Percentiles rank a stretch among this genome's conserved stretches.
These are phyloP conservation scores for Auriscalpium vulgare DNA, from an alignment of 768 basidiomycete genomes.

Conservation along the genomic window DNA sequence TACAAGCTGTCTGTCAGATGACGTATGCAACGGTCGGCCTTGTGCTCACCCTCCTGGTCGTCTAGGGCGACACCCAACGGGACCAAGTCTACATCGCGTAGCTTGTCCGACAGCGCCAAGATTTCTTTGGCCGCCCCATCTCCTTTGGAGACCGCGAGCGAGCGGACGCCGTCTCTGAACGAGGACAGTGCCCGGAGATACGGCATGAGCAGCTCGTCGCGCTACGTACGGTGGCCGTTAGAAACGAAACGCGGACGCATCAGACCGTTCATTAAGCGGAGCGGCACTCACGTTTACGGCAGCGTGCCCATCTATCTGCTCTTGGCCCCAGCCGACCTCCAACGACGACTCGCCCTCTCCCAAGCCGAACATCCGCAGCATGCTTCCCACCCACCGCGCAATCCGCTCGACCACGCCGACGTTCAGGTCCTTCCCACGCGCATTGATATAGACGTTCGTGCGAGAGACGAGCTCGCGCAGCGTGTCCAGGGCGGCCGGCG, in stretches of 20 bases:
- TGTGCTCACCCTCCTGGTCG: slow-evolving; percentile 77
- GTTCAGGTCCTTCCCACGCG: slow-evolving; percentile 50
- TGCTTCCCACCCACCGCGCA: slow-evolving; percentile 61
- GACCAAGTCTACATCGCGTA: slow-evolving; percentile 85
- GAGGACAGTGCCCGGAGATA: slow-evolving; percentile 78
- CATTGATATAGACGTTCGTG: slow-evolving; percentile 82
- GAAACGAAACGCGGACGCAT: background rate
- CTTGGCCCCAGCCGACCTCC: slow-evolving; percentile 85
- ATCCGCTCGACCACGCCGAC: slow-evolving; percentile 55
- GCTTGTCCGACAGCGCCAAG: slow-evolving; percentile 76
- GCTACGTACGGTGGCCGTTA: slow-evolving; percentile 33
- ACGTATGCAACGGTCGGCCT: slow-evolving; percentile 1
- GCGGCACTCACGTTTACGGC: slow-evolving; percentile 42
- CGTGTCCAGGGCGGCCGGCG: slow-evolving; percentile 69
- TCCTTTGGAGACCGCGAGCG: slow-evolving; percentile 65
- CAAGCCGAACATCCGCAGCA: slow-evolving; percentile 75
- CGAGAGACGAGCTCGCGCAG: slow-evolving; percentile 77
- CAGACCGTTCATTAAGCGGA: background rate
- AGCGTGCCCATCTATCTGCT: slow-evolving; percentile 32
- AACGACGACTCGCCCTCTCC: slow-evolving; percentile 51
- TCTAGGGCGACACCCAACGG: slow-evolving; percentile 95
- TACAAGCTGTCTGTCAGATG: background rate
- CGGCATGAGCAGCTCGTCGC: slow-evolving; percentile 81
- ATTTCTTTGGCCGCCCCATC: slow-evolving; percentile 70
- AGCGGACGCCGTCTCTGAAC: slow-evolving; percentile 87